Evolutionary conservation across 208 protist genomes (phyloP).

Genomic region (Angomonas deanei): DNA sequence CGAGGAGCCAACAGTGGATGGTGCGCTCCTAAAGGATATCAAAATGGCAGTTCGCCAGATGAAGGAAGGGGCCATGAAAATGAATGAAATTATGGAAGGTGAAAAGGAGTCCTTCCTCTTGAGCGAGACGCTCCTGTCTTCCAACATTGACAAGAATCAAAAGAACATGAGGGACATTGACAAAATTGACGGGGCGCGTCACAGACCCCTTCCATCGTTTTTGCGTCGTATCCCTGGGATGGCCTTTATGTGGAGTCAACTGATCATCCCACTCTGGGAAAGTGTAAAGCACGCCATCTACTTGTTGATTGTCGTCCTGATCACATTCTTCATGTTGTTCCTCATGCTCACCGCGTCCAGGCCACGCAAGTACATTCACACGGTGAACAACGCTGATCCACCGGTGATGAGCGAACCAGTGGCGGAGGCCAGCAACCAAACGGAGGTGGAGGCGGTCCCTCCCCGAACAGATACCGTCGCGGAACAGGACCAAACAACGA

Average conservation of each 20-base stretch:
- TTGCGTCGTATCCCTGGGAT: conserved; percentile 35
- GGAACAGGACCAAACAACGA: neutral
- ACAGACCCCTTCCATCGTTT: conserved; percentile 3
- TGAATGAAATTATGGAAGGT: conserved; percentile 51
- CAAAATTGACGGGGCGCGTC: conserved; percentile 14
- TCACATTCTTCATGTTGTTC: conserved; percentile 26
- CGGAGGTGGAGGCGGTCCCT: neutral
- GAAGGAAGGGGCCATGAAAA: conserved; percentile 46
- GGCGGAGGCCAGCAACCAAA: too few relatives aligned
- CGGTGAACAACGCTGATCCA: too few relatives aligned
- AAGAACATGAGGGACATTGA: conserved; percentile 25
- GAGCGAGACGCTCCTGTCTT: conserved; percentile 39
- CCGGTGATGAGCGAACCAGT: too few relatives aligned
- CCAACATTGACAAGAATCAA: conserved; percentile 28
- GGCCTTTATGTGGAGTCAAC: conserved; percentile 34
- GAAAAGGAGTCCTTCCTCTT: conserved; percentile 31
- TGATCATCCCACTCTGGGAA: conserved; percentile 57
- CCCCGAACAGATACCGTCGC: neutral
- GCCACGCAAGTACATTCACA: conserved; percentile 14
- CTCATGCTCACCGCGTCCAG: conserved; percentile 41
- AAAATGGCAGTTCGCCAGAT: conserved; percentile 38
- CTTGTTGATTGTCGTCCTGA: conserved; percentile 27
- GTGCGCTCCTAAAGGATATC: conserved; percentile 49
- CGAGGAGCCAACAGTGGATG: conserved; percentile 13
- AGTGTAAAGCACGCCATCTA: conserved; percentile 43